Percentiles rank a stretch among this genome's conserved stretches.
These are phyloP conservation scores for Sclerotinia subarctica DNA, from an alignment of 2,329 filamentous ascomycete genomes.

Conservation along the genomic window DNA sequence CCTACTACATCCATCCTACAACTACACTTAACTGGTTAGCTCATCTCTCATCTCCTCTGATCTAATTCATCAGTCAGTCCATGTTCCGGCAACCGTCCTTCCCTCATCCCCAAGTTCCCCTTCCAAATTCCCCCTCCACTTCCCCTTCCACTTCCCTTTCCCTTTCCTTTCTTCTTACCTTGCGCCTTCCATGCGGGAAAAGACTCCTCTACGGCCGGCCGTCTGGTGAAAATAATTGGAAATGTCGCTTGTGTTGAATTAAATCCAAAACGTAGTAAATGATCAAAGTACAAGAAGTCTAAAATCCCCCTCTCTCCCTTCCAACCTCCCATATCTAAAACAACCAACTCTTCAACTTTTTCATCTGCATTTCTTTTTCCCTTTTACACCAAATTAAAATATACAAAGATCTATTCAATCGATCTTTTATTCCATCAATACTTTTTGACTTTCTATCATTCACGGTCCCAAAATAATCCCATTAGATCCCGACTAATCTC, in stretches of 20 bases:
- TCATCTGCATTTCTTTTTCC: constrained; percentile 1
- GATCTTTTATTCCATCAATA: constrained; percentile 33
- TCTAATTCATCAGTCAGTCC: background rate
- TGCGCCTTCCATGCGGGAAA: background rate
- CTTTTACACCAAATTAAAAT: constrained; percentile 20
- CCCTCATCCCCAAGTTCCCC: constrained; percentile 14
- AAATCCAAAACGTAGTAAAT: constrained; percentile 13
- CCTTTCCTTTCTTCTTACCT: background rate
- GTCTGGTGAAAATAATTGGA: constrained; percentile 1
- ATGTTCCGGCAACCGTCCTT: constrained; percentile 19
- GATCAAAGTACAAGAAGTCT: constrained; percentile 16
- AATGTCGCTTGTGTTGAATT: constrained; percentile 14
- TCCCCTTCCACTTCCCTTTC: background rate
- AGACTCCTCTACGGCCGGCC: background rate
- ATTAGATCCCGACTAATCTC: constrained; percentile 24
- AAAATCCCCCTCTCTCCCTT: constrained; percentile 7
- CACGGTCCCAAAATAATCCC: constrained; percentile 22
- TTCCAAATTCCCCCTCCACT: background rate
- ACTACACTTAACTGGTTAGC: background rate
- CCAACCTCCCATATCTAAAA: background rate
- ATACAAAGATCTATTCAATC: constrained; percentile 26
- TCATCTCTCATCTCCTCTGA: background rate
- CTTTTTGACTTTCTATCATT: constrained; percentile 26
- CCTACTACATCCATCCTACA: too few relatives aligned
- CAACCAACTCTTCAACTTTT: background rate